Evolutionary conservation across 805 yeast genomes (phyloP), one percentile per base, ranked within the genome.

Genomic region (Tetrapisispora namnaoensis): DNA sequence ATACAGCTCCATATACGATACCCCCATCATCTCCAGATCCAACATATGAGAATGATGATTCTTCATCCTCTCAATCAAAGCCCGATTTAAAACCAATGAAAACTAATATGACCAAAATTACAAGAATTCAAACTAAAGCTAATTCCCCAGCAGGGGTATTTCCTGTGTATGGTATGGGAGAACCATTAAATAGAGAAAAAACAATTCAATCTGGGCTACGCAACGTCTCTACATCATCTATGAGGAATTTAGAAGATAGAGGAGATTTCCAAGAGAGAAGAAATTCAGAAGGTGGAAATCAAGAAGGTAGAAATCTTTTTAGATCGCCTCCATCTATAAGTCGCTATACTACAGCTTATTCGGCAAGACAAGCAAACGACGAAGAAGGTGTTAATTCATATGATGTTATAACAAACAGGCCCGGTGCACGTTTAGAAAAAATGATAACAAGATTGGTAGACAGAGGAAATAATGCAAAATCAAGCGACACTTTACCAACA

Each of bases 121-220:
- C 7, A 11, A 40, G 22, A 27, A 27, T 7, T 24, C 17, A n/a
- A 7, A 27, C 43, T 16, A 24, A 40, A 27, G 16, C 24, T 6
- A 40, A 40, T 27, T 39, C 49, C 3, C 50, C 50, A 13, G 37
- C 44, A 10, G 50, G 50, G 14, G 44, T 39, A 4, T 48, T 48
- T 32, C 50, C 50, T 1, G 37, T 48, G 9, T 22, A 34, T 14
- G 50, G 50, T 4, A 48, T 48, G 50, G 50, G 46, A 27, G 41
- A 37, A 17, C 46, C 46, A 22, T 30, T 47, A 22, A 7, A 27
- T 3, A 36, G 24, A 42, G 49, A 42, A 22, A 37, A 46, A 14
- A 46, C 41, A 35, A 46, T 46, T 2, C 42, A 38, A 21, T 35
- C 77, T 24, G 87, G 87, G 51, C 89, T 84, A 1, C 85, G 43